These are phyloP conservation scores for Cucurbita ficifolia DNA, from an alignment of 306 rosid genomes.

Conservation along the genomic window DNA sequence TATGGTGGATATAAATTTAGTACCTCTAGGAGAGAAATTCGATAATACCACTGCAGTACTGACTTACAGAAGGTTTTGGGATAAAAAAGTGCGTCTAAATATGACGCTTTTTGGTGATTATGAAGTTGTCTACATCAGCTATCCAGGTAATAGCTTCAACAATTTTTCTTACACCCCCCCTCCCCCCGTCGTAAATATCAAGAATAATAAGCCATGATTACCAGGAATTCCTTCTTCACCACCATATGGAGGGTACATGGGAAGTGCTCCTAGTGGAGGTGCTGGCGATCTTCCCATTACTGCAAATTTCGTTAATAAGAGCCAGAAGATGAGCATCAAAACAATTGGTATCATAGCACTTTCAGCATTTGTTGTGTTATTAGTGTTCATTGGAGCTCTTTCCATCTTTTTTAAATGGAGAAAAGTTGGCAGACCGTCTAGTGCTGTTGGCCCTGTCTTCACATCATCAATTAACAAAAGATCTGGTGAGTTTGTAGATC, in stretches of 20 bases:
- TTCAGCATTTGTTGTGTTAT: conserved; percentile 57
- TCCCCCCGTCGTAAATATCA: conserved; percentile 12
- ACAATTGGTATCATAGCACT: conserved; percentile 48
- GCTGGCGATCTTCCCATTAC: conserved; percentile 41
- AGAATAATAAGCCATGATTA: conserved; percentile 19
- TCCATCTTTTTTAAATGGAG: conserved; percentile 47
- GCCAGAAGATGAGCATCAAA: conserved; percentile 43
- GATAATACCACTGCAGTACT: conserved; percentile 67
- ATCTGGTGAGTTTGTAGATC: conserved; percentile 39
- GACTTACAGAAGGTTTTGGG: conserved; percentile 52
- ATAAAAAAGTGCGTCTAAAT: conserved; percentile 63
- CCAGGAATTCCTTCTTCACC: conserved; percentile 64
- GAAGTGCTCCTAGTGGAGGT: conserved; percentile 36
- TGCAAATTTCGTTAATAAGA: conserved; percentile 32
- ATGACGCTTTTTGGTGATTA: conserved; percentile 59
- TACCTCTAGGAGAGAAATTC: conserved; percentile 82
- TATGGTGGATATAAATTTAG: conserved; percentile 65
- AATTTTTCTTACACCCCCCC: neutral
- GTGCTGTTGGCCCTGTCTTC: conserved; percentile 43
- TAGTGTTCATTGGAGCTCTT: conserved; percentile 55
- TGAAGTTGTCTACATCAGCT: conserved; percentile 38
- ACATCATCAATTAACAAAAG: conserved; percentile 51
- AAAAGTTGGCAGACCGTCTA: conserved; percentile 54
- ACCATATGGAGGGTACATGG: conserved; percentile 26
- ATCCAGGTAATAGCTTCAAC: conserved; percentile 57